Base-by-base conservation (phyloP, 208 protist genomes). In the Leishmania turanica region DNA sequence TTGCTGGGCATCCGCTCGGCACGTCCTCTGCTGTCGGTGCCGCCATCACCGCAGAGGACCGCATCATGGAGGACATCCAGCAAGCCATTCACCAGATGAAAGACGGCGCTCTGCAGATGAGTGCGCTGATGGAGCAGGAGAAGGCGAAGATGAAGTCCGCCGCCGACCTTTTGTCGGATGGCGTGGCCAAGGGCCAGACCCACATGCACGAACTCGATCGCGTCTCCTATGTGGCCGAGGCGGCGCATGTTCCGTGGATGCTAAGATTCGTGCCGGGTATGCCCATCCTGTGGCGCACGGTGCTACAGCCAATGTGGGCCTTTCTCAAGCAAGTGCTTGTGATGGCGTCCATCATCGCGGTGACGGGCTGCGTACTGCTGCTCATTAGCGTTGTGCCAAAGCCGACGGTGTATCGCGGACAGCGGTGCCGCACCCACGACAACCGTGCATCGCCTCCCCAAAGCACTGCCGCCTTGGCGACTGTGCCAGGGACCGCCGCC, bases 251-350 rank as follows among this genome's bases (percentile, higher is more conserved):
- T n/a, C 86, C 88, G 42, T 66, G 69, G 42, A 65, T 88, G 37
- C 72, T 95, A 27, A 21, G 45, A 37, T 53, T 58, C n/a, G 53
- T 93, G 11, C 92, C 92, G n/a, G 89, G 89, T 19, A 82, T 82
- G 34, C 54, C 74, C 2, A n/a, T 93, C 31, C 49, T 92, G 37
- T 95, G 92, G 92, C 58, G 87, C 54, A 80, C 81, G 6, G 64
- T 95, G 27, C 51, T 95, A 49, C 53, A 86, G 47, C 92, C 92
- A 3, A 65, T 95, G 40, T 95, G 92, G 92, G 88, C 71, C n/a
- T 53, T 91, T 21, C 27, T 93, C 24, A 85, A 87, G 78, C 91
- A 95, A 53, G 87, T 81, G 37, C 42, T 95, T 19, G 69, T 92
- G 53, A 75, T 92, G 53, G 79, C 47, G 53, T 58, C 62, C n/a